Evolutionary conservation across 305 asterid genomes (phyloP).

Genomic region (Solanum hybrid): DNA sequence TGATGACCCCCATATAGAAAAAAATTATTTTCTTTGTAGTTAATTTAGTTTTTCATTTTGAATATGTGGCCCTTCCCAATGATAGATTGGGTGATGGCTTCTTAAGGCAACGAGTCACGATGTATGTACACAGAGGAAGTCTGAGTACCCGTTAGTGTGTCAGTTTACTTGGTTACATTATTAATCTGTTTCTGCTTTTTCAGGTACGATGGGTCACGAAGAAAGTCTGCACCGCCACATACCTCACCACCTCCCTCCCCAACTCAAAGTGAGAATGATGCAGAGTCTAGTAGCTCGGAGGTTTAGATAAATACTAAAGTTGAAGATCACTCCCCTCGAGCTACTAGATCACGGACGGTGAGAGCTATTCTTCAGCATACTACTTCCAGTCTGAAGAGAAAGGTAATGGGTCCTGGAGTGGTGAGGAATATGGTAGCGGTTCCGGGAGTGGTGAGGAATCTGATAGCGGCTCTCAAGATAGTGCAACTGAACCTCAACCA

Average conservation of each 20-base stretch:
- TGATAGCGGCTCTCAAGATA: background rate
- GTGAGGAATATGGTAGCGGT: no score
- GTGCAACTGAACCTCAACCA: background rate
- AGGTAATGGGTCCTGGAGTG: background rate
- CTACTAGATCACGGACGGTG: background rate
- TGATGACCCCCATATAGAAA: background rate
- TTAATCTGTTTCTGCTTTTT: no score
- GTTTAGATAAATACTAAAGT: background rate
- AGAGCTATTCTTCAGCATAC: background rate
- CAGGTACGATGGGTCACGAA: no score
- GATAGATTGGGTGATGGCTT: background rate
- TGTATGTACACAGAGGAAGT: no score
- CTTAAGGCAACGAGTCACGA: no score
- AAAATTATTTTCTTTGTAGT: background rate
- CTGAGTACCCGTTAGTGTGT: no score
- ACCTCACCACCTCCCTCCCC: no score
- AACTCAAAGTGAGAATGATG: no score
- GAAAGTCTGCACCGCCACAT: no score
- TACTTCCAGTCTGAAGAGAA: background rate
- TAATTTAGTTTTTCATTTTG: no score
- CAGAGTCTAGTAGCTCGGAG: background rate
- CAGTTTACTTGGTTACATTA: no score
- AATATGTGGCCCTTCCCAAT: background rate
- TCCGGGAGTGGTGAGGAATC: background rate
- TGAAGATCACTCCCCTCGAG: background rate